These are phyloP conservation scores for Solanum peruvianum DNA, from an alignment of 257 asterid species.

Conservation along the genomic window DNA sequence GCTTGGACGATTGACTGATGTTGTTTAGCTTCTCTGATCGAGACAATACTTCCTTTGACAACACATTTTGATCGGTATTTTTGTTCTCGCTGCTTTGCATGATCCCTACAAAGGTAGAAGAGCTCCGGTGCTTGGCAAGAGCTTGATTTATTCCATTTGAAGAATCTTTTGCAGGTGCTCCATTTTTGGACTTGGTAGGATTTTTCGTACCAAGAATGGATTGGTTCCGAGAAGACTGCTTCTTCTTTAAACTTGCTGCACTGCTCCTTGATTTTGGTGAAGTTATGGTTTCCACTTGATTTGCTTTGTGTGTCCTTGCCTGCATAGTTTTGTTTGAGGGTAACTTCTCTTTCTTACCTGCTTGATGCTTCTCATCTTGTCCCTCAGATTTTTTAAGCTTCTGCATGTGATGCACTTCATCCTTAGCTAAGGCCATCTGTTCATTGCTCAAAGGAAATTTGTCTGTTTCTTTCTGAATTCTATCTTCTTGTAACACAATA, in stretches of 20 bases:
- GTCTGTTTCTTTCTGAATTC: conserved; percentile 4
- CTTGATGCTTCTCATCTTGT: conserved; percentile 17
- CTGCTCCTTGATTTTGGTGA: conserved; percentile 27
- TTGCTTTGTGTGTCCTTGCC: conserved; percentile 22
- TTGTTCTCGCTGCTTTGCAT: conserved; percentile 1
- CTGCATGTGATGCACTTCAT: conserved; percentile 11
- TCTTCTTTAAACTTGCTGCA: conserved; percentile 21
- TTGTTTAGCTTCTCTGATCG: not conserved
- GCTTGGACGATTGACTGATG: not conserved
- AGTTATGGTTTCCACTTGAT: conserved; percentile 19
- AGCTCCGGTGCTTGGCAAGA: not conserved
- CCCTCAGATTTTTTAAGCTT: conserved; percentile 16
- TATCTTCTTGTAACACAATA: not conserved
- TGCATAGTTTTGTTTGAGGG: conserved; percentile 26
- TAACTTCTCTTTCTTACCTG: conserved; percentile 25
- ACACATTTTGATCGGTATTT: conserved; percentile 7
- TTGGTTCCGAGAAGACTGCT: conserved; percentile 17
- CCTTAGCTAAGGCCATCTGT: conserved; percentile 14
- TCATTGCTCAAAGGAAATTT: conserved; percentile 17
- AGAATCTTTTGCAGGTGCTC: conserved; percentile 14
- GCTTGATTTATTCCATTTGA: conserved; percentile 10
- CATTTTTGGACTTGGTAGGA: conserved; percentile 11
- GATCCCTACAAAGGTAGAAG: not conserved
- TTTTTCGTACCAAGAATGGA: conserved; percentile 17
- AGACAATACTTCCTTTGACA: conserved; percentile 2